A percentile compares a stretch with the other conserved stretches of the same genome.
Evolutionary conservation across 2,329 filamentous ascomycete genomes (phyloP).

Genomic region (Paraphaeosphaeria minitans): DNA sequence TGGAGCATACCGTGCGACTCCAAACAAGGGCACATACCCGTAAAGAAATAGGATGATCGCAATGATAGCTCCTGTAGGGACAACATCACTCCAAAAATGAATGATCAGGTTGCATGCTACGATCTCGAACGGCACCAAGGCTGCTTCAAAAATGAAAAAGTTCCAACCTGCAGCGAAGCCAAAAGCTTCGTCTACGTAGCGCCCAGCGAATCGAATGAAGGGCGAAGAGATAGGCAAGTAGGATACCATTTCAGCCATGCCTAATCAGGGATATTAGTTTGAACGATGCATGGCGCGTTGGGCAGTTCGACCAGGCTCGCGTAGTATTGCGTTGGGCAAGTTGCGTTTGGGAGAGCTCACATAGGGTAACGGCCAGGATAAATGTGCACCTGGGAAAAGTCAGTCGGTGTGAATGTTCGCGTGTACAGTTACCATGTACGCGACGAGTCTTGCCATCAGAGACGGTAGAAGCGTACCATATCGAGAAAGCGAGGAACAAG

Average conservation of each 20-base stretch:
- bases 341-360: conserved; percentile 39
- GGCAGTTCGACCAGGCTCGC: conserved; percentile 14
- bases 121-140: conserved; percentile 70
- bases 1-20: not conserved
- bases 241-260: conserved; percentile 76
- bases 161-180: conserved; percentile 76
- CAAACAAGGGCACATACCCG: conserved; percentile 53
- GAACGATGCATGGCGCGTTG: conserved; percentile 12
- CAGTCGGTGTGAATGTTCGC: not conserved
- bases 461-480: conserved; percentile 45
- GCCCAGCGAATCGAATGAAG: conserved; percentile 77
- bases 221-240: conserved; percentile 77
- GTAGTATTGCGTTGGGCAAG: conserved; percentile 28
- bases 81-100: conserved; percentile 56
- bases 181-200: conserved; percentile 76
- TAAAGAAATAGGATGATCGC: conserved; percentile 63
- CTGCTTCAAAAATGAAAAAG: conserved; percentile 73
- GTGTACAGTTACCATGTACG: not conserved
- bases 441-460: not conserved
- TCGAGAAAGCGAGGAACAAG: conserved; percentile 53
- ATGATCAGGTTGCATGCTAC: conserved; percentile 54
- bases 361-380: conserved; percentile 49
- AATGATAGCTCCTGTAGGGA: conserved; percentile 66
- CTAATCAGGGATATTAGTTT: conserved; percentile 32
- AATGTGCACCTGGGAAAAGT: conserved; percentile 46